phyloP scores from a whole-genome alignment of 2,329 filamentous ascomycete genomes.

The Venturia nashicola region DNA sequence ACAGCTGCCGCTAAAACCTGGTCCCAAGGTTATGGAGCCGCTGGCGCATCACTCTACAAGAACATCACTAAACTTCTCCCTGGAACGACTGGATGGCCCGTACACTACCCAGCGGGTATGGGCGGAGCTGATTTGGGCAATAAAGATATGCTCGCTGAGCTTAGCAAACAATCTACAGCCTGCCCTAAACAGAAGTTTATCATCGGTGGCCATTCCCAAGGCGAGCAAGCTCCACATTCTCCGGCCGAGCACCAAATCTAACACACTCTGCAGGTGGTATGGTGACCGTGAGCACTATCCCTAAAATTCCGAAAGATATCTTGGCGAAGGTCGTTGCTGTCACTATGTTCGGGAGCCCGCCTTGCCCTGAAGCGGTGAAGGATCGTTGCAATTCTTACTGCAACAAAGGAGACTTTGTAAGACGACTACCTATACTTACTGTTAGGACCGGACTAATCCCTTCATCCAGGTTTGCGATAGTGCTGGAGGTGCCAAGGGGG shows the following conservation, averaged over 20 bases:
- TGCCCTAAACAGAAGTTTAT: slow-evolving; percentile 7
- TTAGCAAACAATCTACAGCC: not conserved
- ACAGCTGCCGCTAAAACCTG: slow-evolving; percentile 1
- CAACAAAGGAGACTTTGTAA: slow-evolving; percentile 5
- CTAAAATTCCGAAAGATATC: not conserved
- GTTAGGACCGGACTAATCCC: not conserved
- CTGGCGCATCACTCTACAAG: slow-evolving; percentile 7
- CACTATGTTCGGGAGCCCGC: slow-evolving; percentile 6
- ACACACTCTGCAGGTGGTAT: not conserved
- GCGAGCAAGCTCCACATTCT: not conserved
- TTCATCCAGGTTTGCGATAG: not conserved
- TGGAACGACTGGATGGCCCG: slow-evolving; percentile 5
- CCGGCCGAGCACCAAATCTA: not conserved
- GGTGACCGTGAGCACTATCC: slow-evolving; percentile 6
- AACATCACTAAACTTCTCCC: slow-evolving; percentile 5
- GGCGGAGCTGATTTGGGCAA: not conserved
- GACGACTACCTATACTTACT: not conserved
- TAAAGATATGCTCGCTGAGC: slow-evolving; percentile 3
- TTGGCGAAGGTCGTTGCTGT: slow-evolving; percentile 6
- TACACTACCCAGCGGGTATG: slow-evolving; percentile 9
- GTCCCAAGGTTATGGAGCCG: slow-evolving; percentile 9
- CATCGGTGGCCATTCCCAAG: slow-evolving; percentile 8
- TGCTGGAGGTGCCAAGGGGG: not conserved
- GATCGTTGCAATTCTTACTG: slow-evolving; percentile 4
- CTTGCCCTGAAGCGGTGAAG: slow-evolving; percentile 1